These are phyloP conservation scores for Senna tora DNA, from an alignment of 306 rosid genomes.

Conservation along the genomic window DNA sequence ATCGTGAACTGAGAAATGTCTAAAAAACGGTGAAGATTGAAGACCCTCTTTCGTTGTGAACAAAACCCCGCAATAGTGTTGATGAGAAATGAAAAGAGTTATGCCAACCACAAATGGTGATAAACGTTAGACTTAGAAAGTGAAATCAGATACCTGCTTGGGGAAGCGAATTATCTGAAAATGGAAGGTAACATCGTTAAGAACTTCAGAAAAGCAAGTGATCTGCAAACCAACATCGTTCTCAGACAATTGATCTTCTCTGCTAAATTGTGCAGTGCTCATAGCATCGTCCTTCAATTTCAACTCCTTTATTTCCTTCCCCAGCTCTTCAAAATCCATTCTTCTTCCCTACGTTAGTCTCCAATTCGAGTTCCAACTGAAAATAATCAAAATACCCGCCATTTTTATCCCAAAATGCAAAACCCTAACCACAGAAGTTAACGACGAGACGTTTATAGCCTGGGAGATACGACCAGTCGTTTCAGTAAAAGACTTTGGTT, in stretches of 20 bases:
- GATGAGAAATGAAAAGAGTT: neutral
- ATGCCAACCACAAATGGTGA: neutral
- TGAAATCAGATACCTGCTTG: conserved; percentile 59
- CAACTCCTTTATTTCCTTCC: conserved; percentile 36
- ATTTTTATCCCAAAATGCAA: neutral
- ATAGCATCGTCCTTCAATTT: conserved; percentile 17
- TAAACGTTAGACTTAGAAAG: neutral
- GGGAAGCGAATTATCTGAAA: conserved; percentile 80
- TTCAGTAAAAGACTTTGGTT: no score
- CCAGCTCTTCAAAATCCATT: conserved; percentile 42
- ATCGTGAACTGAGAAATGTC: no score
- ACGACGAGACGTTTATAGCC: neutral
- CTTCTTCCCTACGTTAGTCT: neutral
- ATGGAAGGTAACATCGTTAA: conserved; percentile 69
- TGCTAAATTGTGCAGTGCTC: neutral
- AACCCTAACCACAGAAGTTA: neutral
- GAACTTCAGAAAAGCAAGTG: conserved; percentile 65
- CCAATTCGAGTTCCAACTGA: neutral
- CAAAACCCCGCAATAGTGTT: neutral
- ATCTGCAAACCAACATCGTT: conserved; percentile 46
- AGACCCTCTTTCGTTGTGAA: neutral
- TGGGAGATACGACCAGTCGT: neutral
- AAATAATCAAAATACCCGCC: neutral
- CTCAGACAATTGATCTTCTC: neutral
- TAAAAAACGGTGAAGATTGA: neutral